phyloP scores from a whole-genome alignment of 2,329 filamentous ascomycete genomes.

The Nemania abortiva region DNA sequence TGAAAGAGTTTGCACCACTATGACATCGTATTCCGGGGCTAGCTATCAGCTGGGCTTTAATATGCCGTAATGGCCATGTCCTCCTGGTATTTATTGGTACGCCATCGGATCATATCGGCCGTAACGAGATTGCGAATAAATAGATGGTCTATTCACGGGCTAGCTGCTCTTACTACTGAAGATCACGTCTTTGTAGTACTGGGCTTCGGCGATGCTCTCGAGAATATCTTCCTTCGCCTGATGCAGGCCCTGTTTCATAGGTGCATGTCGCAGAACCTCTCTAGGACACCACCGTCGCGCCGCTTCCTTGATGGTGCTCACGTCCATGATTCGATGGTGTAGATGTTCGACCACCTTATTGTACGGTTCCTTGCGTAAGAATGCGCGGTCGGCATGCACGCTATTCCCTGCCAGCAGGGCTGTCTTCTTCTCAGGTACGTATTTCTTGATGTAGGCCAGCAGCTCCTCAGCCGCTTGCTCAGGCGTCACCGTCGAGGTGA shows the following conservation, averaged over 20 bases:
- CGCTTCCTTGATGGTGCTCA: slow-evolving; percentile 93
- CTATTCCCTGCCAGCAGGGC: slow-evolving; percentile 91
- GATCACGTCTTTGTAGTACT: slow-evolving; percentile 80
- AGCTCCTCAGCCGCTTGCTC: slow-evolving; percentile 78
- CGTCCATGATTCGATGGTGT: slow-evolving; percentile 91
- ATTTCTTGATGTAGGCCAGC: slow-evolving; percentile 80
- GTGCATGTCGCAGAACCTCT: slow-evolving; percentile 71
- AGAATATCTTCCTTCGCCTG: slow-evolving; percentile 90
- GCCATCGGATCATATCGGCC: not conserved
- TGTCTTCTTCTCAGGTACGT: slow-evolving; percentile 72
- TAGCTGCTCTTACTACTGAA: slow-evolving; percentile 59
- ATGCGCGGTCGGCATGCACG: slow-evolving; percentile 89
- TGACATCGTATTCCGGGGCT: too few species aligned
- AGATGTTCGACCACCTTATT: slow-evolving; percentile 78
- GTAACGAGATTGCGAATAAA: not conserved
- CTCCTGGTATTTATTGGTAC: not conserved
- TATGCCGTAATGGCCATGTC: not conserved
- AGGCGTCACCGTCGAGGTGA: slow-evolving; percentile 78
- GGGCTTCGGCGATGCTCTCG: slow-evolving; percentile 93
- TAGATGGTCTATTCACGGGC: not conserved
- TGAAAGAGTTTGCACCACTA: not conserved
- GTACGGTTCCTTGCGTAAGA: slow-evolving; percentile 82
- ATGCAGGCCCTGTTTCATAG: slow-evolving; percentile 81
- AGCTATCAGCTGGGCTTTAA: not conserved
- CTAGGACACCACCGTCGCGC: slow-evolving; percentile 80